Percentiles rank a stretch among this genome's conserved stretches.
Conservation (phyloP, 164 flowering plant species). For the Litsea cubeba region DNA sequence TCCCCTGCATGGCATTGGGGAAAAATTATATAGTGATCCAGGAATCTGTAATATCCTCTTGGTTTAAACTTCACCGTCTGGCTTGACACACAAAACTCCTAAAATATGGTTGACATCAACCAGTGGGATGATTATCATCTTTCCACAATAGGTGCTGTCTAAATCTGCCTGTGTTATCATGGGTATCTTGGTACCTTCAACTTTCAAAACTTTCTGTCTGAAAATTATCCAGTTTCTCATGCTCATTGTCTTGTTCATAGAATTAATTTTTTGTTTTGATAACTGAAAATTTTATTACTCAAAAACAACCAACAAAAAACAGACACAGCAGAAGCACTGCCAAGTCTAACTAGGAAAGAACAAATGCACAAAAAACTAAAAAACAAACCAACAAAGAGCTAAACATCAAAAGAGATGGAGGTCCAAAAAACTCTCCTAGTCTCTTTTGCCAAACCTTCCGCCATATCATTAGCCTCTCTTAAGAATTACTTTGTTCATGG, state of each 20-base stretch:
- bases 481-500: neutral
- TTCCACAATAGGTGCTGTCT: neutral
- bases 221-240: neutral
- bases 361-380: no score
- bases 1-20: no score
- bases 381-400: no score
- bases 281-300: no score
- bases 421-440: neutral
- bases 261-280: no score
- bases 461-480: neutral
- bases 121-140: neutral
- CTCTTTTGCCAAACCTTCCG: neutral
- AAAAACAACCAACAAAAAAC: no score
- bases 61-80: no score
- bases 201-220: neutral
- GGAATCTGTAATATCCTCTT: no score
- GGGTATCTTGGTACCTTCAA: neutral
- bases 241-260: neutral
- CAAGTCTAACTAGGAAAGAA: no score
- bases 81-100: no score
- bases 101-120: neutral
- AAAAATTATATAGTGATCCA: no score
- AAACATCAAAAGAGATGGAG: neutral
- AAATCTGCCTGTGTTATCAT: neutral
- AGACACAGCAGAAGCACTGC: no score